These are phyloP conservation scores for Pythium pyrilobum DNA, from an alignment of 352 stramenopile genomes.

Conservation along the genomic window DNA sequence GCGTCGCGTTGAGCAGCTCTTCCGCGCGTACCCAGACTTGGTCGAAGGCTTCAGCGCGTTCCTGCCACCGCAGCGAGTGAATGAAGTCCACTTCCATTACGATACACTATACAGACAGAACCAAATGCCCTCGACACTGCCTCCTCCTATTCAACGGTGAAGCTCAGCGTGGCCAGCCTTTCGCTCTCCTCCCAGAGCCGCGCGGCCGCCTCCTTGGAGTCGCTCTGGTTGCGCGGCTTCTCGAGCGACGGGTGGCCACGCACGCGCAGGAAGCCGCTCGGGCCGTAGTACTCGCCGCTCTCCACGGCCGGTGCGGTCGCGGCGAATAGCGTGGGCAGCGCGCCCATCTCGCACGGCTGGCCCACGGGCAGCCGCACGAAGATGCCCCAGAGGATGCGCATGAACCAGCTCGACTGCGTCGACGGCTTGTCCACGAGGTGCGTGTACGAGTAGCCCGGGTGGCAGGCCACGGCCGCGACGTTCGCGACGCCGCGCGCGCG, in stretches of 20 bases:
- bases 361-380: constrained; percentile 16
- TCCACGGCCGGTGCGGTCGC: constrained; percentile 19
- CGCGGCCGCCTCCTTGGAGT: constrained; percentile 19
- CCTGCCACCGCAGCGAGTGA: neutral
- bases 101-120: neutral
- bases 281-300: constrained; percentile 21
- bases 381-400: constrained; percentile 18
- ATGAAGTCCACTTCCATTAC: too few species aligned
- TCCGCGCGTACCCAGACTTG: neutral
- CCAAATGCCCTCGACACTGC: neutral
- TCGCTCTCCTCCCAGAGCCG: constrained; percentile 41
- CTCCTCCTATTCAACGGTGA: neutral
- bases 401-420: constrained; percentile 19
- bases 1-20: neutral
- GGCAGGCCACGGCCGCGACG: constrained; percentile 21
- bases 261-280: constrained; percentile 1
- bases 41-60: neutral
- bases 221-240: constrained; percentile 13
- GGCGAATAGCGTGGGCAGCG: constrained; percentile 37
- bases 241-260: constrained; percentile 6
- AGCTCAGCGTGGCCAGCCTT: constrained; percentile 14
- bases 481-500: constrained; percentile 15
- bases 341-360: constrained; percentile 28
- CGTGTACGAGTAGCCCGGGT: constrained; percentile 33
- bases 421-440: constrained; percentile 12